These are phyloP conservation scores for Tetramitus jugosus DNA, from an alignment of 208 protist genomes.

Conservation along the genomic window DNA sequence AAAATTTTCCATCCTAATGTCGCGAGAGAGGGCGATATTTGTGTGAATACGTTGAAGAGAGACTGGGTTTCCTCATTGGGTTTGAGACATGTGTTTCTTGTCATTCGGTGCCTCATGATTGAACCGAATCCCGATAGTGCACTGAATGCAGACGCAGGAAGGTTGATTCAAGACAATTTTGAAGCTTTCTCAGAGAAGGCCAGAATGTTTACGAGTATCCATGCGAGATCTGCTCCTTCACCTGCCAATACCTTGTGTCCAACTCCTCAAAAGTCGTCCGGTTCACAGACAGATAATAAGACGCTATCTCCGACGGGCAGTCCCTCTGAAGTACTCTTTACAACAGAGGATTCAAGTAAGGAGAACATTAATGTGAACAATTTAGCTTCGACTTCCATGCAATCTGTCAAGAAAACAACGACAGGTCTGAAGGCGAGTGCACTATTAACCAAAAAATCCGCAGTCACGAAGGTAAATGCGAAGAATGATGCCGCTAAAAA, in stretches of 20 bases:
- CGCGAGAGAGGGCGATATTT: constrained; percentile 90
- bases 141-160: constrained; percentile 94
- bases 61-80: constrained; percentile 89
- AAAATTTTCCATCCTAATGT: constrained; percentile 99
- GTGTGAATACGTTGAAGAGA: constrained; percentile 95
- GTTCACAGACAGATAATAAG: no score
- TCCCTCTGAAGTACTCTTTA: no score
- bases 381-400: no score
- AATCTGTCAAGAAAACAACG: no score
- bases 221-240: constrained; percentile 21
- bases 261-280: not conserved
- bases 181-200: constrained; percentile 52
- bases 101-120: constrained; percentile 91
- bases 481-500: no score
- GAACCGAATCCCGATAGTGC: constrained; percentile 95
- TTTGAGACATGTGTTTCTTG: constrained; percentile 85
- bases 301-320: no score
- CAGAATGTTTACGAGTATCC: constrained; percentile 38
- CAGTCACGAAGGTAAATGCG: no score
- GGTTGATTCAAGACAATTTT: constrained; percentile 91
- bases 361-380: no score
- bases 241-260: not conserved
- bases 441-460: no score
- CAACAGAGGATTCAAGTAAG: no score
- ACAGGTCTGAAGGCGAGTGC: no score